Conservation (phyloP, 2,329 filamentous ascomycete species). For the Bisporella sp. region DNA sequence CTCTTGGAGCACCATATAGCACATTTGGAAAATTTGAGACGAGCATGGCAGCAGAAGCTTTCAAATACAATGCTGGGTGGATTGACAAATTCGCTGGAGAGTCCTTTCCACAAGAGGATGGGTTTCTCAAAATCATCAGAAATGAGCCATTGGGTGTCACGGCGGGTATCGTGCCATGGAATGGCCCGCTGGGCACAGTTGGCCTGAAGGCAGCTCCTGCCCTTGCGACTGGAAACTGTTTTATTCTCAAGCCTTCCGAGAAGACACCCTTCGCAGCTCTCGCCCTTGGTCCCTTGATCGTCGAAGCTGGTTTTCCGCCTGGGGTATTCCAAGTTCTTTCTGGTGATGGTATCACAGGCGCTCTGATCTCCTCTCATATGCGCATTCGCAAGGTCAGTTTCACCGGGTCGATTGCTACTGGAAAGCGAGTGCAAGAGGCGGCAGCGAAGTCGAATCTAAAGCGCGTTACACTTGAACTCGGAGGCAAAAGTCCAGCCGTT, state of each 20-base stretch:
- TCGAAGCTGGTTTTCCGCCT: slow-evolving; percentile 26
- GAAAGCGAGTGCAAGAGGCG: slow-evolving; percentile 33
- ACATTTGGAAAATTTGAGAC: slow-evolving; percentile 39
- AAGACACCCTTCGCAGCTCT: slow-evolving; percentile 50
- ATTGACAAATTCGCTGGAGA: slow-evolving; percentile 34
- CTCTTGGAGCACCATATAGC: slow-evolving; percentile 37
- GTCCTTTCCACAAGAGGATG: slow-evolving; percentile 36
- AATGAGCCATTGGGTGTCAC: slow-evolving; percentile 39
- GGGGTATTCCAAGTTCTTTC: slow-evolving; percentile 34
- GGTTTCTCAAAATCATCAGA: slow-evolving; percentile 34
- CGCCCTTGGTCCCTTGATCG: slow-evolving; percentile 33
- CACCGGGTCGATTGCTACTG: slow-evolving; percentile 32
- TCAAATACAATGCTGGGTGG: slow-evolving; percentile 31
- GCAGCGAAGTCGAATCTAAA: slow-evolving; percentile 35
- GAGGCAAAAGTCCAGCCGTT: slow-evolving; percentile 36
- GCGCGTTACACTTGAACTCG: slow-evolving; percentile 35
- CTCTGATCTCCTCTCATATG: slow-evolving; percentile 31
- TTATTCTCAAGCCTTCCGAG: slow-evolving; percentile 57
- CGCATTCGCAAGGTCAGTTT: slow-evolving; percentile 33
- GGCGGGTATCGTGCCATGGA: slow-evolving; percentile 52
- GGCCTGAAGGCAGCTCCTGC: slow-evolving; percentile 52
- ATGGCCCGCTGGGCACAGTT: slow-evolving; percentile 40
- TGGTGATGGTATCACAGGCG: slow-evolving; percentile 34
- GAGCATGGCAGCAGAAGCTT: slow-evolving; percentile 21
- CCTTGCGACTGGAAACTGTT: slow-evolving; percentile 50